A percentile compares a stretch with the other conserved stretches of the same genome.
These are phyloP conservation scores for Cichorium intybus DNA, from an alignment of 140 eudicot genomes.

Conservation along the genomic window DNA sequence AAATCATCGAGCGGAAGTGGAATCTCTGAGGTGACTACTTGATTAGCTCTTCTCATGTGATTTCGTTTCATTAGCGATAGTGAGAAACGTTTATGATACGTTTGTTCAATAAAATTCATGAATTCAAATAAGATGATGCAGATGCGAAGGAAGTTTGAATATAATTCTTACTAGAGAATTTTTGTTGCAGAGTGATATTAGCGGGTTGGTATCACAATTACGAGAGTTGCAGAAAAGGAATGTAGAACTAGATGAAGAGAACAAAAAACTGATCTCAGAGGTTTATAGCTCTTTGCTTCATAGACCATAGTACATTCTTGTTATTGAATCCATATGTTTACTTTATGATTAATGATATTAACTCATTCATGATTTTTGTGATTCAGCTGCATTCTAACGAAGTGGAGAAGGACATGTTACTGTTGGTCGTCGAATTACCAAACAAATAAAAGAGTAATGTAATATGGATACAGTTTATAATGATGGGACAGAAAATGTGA, in stretches of 20 bases:
- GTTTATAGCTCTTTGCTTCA: slow-evolving; percentile 24
- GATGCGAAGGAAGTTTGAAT: background rate
- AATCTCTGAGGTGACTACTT: slow-evolving; percentile 53
- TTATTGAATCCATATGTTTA: background rate
- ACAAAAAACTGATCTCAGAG: slow-evolving; percentile 51
- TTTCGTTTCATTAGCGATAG: background rate
- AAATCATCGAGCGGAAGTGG: slow-evolving; percentile 65
- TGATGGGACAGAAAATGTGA: too few relatives aligned
- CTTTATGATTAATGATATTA: slow-evolving; percentile 11
- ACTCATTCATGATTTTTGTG: slow-evolving; percentile 15
- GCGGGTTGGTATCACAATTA: slow-evolving; percentile 78
- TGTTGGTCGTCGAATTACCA: too few relatives aligned
- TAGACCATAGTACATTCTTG: background rate
- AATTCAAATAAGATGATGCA: background rate
- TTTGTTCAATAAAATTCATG: background rate
- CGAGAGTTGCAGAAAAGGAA: slow-evolving; percentile 71
- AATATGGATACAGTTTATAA: too few relatives aligned
- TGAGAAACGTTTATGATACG: background rate
- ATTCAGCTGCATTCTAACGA: slow-evolving; percentile 71
- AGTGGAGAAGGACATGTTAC: slow-evolving; percentile 59
- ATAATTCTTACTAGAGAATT: background rate
- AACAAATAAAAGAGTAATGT: too few relatives aligned
- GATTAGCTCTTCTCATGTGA: background rate
- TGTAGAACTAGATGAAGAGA: slow-evolving; percentile 67
- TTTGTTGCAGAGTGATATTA: slow-evolving; percentile 73